Evolutionary conservation across 306 rosid species (phyloP).

Genomic region (Mimosa bimucronata): DNA sequence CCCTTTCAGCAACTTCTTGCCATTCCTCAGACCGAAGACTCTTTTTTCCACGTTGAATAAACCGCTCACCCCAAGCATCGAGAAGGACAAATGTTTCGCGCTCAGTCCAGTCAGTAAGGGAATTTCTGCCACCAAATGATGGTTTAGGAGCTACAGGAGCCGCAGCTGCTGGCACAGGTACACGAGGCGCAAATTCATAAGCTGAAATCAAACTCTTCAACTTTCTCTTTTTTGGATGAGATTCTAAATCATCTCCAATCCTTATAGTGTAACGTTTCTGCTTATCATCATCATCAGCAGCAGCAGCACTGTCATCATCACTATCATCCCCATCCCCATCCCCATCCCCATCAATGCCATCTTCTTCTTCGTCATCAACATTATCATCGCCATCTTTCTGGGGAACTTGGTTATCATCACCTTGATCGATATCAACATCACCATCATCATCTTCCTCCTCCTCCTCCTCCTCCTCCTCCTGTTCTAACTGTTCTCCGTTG

Average conservation of each 20-base stretch:
- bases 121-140: slow-evolving; percentile 69
- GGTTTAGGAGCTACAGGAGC: slow-evolving; percentile 56
- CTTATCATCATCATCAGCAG: slow-evolving; percentile 43
- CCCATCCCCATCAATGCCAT: slow-evolving; percentile 6
- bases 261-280: slow-evolving; percentile 33
- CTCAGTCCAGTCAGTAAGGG: slow-evolving; percentile 84
- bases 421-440: slow-evolving; percentile 33
- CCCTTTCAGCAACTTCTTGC: slow-evolving; percentile 90
- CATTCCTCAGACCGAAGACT: slow-evolving; percentile 93
- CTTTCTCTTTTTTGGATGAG: slow-evolving; percentile 75
- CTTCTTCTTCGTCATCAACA: too few relatives aligned
- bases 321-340: slow-evolving; percentile 29
- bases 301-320: slow-evolving; percentile 15
- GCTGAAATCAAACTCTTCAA: slow-evolving; percentile 73
- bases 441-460: slow-evolving; percentile 44
- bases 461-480: slow-evolving; percentile 41
- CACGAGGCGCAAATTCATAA: slow-evolving; percentile 77
- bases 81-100: slow-evolving; percentile 75
- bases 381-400: too few relatives aligned
- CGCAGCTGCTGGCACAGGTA: slow-evolving; percentile 46
- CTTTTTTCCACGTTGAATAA: slow-evolving; percentile 84
- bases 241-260: slow-evolving; percentile 57
- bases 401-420: neutral
- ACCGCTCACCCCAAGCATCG: slow-evolving; percentile 86
- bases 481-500: slow-evolving; percentile 51